These are phyloP conservation scores for Yamadazyma phyllophila DNA, from an alignment of 805 yeast genomes.

Conservation along the genomic window DNA sequence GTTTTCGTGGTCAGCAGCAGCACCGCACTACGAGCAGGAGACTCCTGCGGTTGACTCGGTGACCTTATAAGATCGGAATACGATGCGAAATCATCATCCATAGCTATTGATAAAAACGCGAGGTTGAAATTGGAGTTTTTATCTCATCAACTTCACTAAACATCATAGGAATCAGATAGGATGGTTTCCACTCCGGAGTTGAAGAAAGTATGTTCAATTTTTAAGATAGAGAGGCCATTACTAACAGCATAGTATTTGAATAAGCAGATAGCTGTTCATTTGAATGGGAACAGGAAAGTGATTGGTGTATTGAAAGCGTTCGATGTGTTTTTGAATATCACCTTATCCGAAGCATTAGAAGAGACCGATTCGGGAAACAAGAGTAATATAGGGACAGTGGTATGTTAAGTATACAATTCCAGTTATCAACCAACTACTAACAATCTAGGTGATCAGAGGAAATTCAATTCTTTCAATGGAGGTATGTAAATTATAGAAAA, in stretches of 20 bases:
- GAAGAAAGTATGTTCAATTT: slow-evolving; percentile 43
- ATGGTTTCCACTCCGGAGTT: slow-evolving; percentile 65
- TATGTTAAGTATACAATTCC: slow-evolving; percentile 17
- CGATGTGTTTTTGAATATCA: slow-evolving; percentile 75
- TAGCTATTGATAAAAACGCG: slow-evolving; percentile 11
- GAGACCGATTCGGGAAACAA: slow-evolving; percentile 49
- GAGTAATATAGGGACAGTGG: slow-evolving; percentile 63
- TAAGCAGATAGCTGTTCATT: slow-evolving; percentile 66
- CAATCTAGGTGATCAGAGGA: slow-evolving; percentile 58
- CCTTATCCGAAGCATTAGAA: slow-evolving; percentile 70
- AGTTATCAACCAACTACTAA: slow-evolving; percentile 17
- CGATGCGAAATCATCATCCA: slow-evolving; percentile 25
- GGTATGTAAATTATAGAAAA: slow-evolving; percentile 31
- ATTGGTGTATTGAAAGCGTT: slow-evolving; percentile 84
- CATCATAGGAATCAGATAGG: no score
- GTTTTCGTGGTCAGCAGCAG: no score
- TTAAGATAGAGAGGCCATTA: slow-evolving; percentile 2
- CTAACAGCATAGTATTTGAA: slow-evolving; percentile 61
- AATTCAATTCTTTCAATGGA: slow-evolving; percentile 75
- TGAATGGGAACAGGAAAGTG: slow-evolving; percentile 76
- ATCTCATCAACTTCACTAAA: no score
- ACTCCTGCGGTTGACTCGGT: slow-evolving; percentile 11
- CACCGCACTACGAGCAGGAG: slow-evolving; percentile 6
- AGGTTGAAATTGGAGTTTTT: background rate
- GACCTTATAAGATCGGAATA: slow-evolving; percentile 26